Evolutionary conservation across 768 basidiomycete species (phyloP), one percentile per base, ranked within the genome.

Genomic region (Auriscalpium microsporum): DNA sequence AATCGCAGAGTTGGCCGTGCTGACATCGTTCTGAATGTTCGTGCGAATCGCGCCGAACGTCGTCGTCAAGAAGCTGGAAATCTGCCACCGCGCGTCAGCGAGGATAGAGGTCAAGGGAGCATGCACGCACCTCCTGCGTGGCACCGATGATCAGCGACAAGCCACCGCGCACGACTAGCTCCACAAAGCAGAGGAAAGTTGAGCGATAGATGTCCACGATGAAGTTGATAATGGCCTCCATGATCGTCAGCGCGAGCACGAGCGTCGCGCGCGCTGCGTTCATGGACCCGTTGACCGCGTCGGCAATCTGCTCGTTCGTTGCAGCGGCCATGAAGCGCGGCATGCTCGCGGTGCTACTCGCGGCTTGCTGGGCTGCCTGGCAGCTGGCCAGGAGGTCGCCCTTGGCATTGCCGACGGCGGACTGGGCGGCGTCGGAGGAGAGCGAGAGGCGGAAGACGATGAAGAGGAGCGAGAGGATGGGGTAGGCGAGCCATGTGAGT

Each of bases 191-290:
- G 52, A 99, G 78, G 64, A 95, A 85, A 3, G 94, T 89, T 3
- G 93, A 94, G 42, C 94, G 86, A 67, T 96, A 98, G 47, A 86
- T 81, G 70, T 92, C 87, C 60, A 98, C 80, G 60, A 96, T 80
- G 69, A 98, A 97, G 64, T 90, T 92, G 71, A 94, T 85, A 64
- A 94, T 79, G 1, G 77, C 83, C 66, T 96, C 91, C 81, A 95
- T 86, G 38, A 84, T 74, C 0, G 89, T 95, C 54, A 97, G 73
- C 2, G 90, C 72, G 42, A 90, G 72, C 37, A 87, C 72, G 52
- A 96, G 77, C 7, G 86, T 78, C 10, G 75, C 82, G 19, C 89
- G 85, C 16, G 92, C 86, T 21, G 78, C 90, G 53, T 85, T 76
- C 70, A 96, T 79, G 0, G 84, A 81, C 13, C 77, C 89, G 62